Conservation (phyloP, 2,329 filamentous ascomycete species). For the Alternaria sp. region DNA sequence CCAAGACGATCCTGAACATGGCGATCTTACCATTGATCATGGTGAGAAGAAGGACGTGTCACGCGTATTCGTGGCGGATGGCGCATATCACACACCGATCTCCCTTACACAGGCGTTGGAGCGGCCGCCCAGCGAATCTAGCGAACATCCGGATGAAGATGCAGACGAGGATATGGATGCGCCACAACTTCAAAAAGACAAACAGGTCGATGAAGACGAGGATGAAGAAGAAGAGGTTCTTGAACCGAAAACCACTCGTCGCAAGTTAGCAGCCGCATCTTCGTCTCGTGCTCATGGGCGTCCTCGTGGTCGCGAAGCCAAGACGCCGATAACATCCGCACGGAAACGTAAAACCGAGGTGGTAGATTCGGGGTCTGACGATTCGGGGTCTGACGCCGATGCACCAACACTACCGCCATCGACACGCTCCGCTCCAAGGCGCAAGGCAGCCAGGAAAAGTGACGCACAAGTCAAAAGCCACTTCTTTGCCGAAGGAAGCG, state of each 20-base stretch:
- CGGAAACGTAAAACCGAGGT: constrained; percentile 20
- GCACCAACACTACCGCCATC: constrained; percentile 17
- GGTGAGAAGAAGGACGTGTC: constrained; percentile 30
- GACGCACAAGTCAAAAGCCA: constrained; percentile 46
- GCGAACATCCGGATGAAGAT: constrained; percentile 4
- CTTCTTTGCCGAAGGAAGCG: constrained; percentile 44
- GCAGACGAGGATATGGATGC: constrained; percentile 8
- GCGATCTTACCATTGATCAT: constrained; percentile 46
- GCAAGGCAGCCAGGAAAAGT: constrained; percentile 40
- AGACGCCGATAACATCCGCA: constrained; percentile 15
- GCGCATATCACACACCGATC: constrained; percentile 42
- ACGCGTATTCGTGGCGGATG: constrained; percentile 18
- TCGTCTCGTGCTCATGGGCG: constrained; percentile 3
- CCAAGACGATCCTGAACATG: constrained; percentile 44
- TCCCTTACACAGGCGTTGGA: constrained; percentile 48
- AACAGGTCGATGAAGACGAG: constrained; percentile 50
- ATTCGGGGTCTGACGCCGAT: constrained; percentile 26
- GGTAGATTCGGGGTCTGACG: constrained; percentile 21
- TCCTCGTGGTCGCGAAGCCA: constrained; percentile 16
- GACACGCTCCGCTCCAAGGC: constrained; percentile 33
- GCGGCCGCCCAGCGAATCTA: constrained; percentile 17
- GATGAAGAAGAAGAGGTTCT: constrained; percentile 42
- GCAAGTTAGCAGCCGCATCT: constrained; percentile 17
- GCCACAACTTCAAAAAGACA: constrained; percentile 51
- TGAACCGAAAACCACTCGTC: constrained; percentile 15